phyloP scores from a whole-genome alignment of 2,329 filamentous ascomycete species.

The Clonostachys solani region DNA sequence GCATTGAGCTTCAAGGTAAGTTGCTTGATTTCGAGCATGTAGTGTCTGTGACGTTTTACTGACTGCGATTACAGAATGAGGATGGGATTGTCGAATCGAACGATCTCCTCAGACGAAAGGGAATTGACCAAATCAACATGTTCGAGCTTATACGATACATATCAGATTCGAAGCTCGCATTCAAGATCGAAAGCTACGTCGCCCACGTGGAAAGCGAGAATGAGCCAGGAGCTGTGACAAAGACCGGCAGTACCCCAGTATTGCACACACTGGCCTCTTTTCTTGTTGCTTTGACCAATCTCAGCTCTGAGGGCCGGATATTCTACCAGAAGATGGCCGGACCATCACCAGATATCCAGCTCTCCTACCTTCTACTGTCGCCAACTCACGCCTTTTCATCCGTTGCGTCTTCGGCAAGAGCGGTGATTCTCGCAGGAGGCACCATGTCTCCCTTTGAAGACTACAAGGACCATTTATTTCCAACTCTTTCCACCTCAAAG shows the following conservation, averaged over 20 bases:
- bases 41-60: not conserved
- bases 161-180: conserved; percentile 85
- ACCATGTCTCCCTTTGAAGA: conserved; percentile 98
- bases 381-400: conserved; percentile 88
- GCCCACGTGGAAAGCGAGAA: conserved; percentile 52
- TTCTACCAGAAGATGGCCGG: conserved; percentile 51
- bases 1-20: conserved; percentile 43
- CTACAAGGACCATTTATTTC: conserved; percentile 82
- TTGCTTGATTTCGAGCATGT: not conserved
- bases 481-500: conserved; percentile 57
- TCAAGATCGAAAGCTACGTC: conserved; percentile 90
- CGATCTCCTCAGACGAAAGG: conserved; percentile 74
- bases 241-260: conserved; percentile 35
- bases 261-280: conserved; percentile 57
- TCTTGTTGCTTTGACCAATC: conserved; percentile 79
- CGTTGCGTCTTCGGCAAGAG: conserved; percentile 77
- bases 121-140: conserved; percentile 91
- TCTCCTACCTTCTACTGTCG: conserved; percentile 87
- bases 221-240: conserved; percentile 12
- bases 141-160: conserved; percentile 86
- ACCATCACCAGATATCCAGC: conserved; percentile 41
- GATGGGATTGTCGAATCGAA: conserved; percentile 70
- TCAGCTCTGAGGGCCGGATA: conserved; percentile 65
- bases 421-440: conserved; percentile 87
- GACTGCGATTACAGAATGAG: conserved; percentile 16